phyloP scores from a whole-genome alignment of 306 rosid genomes.

The Psophocarpus tetragonolobus region DNA sequence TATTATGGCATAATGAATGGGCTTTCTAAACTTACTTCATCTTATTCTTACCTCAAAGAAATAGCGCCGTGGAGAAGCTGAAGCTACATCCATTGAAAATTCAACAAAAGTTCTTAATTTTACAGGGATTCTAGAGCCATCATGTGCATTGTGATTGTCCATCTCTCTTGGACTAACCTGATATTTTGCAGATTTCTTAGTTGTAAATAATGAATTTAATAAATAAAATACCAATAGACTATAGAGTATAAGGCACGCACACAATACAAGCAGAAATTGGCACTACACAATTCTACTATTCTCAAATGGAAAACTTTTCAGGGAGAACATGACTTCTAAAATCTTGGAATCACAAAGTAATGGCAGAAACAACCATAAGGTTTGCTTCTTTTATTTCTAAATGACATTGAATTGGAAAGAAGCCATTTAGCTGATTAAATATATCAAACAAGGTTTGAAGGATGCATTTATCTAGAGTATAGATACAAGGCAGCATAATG shows the following conservation, averaged over 20 bases:
- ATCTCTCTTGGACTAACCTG: conserved; percentile 62
- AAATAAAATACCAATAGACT: background rate
- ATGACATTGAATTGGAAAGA: background rate
- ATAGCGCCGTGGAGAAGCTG: conserved; percentile 93
- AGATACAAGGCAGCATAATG: conserved; percentile 5
- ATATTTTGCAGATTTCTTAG: conserved; percentile 32
- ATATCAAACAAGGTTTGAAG: conserved; percentile 7
- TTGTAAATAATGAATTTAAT: conserved; percentile 20
- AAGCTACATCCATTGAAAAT: conserved; percentile 83
- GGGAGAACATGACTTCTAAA: conserved; percentile 2
- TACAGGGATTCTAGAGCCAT: conserved; percentile 44
- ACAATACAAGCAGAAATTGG: background rate
- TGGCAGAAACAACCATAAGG: background rate
- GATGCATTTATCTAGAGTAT: background rate
- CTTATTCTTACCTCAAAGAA: conserved; percentile 99
- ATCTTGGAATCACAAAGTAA: background rate
- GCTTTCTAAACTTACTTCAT: conserved; percentile 43
- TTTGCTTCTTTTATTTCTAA: background rate
- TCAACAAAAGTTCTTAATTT: conserved; percentile 73
- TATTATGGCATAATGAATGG: conserved; percentile 27
- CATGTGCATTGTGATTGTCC: conserved; percentile 39
- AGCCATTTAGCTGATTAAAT: conserved; percentile 3
- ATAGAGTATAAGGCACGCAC: background rate
- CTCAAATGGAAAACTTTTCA: background rate
- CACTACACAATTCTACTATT: background rate